A percentile compares a stretch with the other conserved stretches of the same genome.
Evolutionary conservation across 2,329 filamentous ascomycete genomes (phyloP).

Genomic region (Diaporthe citriasiana): DNA sequence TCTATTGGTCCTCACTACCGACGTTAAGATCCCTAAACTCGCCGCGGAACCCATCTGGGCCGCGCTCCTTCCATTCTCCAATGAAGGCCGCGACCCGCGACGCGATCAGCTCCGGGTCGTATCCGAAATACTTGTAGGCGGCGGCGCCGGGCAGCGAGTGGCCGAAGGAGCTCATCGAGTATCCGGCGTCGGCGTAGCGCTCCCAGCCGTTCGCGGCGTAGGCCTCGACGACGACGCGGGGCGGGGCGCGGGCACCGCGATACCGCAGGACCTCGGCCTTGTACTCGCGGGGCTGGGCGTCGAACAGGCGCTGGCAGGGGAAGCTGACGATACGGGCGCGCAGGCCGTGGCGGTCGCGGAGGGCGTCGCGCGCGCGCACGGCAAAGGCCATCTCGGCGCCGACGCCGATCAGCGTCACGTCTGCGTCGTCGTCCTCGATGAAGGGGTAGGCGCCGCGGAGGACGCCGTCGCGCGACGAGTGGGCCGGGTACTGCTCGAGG

Average conservation of each 20-base stretch:
- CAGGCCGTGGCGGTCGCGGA: conserved; percentile 51
- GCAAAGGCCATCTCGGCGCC: conserved; percentile 58
- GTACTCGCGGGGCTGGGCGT: conserved; percentile 52
- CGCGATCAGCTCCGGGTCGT: conserved; percentile 59
- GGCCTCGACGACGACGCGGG: conserved; percentile 64
- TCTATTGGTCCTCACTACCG: not conserved
- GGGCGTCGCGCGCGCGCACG: conserved; percentile 55
- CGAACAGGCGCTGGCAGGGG: conserved; percentile 55
- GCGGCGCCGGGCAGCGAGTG: conserved; percentile 64
- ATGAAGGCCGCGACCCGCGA: conserved; percentile 18
- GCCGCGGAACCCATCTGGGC: conserved; percentile 3
- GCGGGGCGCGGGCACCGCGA: conserved; percentile 49
- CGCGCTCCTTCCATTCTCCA: conserved; percentile 31
- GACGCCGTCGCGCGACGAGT: conserved; percentile 49
- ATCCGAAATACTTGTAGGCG: conserved; percentile 68
- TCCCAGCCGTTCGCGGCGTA: conserved; percentile 69
- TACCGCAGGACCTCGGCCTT: conserved; percentile 56
- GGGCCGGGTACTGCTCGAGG: conserved; percentile 56
- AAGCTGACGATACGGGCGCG: conserved; percentile 54
- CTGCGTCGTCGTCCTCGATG: conserved; percentile 50
- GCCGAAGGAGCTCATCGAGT: conserved; percentile 63
- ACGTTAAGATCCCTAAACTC: conserved; percentile 29
- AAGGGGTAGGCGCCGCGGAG: conserved; percentile 56
- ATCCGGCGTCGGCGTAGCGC: conserved; percentile 66
- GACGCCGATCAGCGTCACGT: conserved; percentile 56